Conservation (phyloP, 2,329 filamentous ascomycete genomes). For the Colletotrichum tropicicola region DNA sequence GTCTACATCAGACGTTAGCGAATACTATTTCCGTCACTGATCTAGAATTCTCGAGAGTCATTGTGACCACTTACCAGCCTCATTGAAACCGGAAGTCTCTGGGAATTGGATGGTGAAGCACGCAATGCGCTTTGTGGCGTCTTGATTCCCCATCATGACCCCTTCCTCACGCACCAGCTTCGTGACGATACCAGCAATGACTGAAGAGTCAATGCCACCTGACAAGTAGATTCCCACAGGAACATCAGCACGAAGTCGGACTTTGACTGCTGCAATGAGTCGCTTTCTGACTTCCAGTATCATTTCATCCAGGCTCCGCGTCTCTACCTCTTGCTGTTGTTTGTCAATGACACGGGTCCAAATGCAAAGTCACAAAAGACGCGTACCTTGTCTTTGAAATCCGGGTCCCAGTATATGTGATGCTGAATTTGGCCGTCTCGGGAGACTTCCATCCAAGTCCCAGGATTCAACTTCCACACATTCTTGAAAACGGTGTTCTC, state of each 20-base stretch:
- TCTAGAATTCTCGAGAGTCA: no score
- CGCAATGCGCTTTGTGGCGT: conserved; percentile 35
- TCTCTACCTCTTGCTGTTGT: conserved; percentile 43
- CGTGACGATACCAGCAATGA: conserved; percentile 63
- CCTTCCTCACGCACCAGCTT: conserved; percentile 57
- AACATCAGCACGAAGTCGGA: conserved; percentile 65
- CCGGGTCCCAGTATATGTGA: conserved; percentile 61
- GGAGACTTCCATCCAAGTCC: conserved; percentile 50
- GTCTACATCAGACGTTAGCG: conserved; percentile 6
- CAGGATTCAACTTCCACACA: conserved; percentile 54
- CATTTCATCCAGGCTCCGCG: conserved; percentile 58
- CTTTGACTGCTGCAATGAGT: conserved; percentile 58
- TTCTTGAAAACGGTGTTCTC: conserved; percentile 58
- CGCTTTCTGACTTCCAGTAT: conserved; percentile 56
- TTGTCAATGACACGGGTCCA: not conserved
- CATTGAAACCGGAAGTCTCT: conserved; percentile 56
- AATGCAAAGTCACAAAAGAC: not conserved
- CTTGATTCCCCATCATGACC: conserved; percentile 51
- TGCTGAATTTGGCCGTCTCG: conserved; percentile 46
- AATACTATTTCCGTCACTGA: not conserved
- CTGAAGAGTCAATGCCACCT: conserved; percentile 66
- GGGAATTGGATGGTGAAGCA: conserved; percentile 63
- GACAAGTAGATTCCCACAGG: conserved; percentile 65
- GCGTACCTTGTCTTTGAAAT: conserved; percentile 60
- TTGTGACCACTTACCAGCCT: conserved; percentile 46